Percentiles rank a stretch among this genome's conserved stretches.
Evolutionary conservation across 768 basidiomycete species (phyloP).

Genomic region (Lentinula guzmanii): DNA sequence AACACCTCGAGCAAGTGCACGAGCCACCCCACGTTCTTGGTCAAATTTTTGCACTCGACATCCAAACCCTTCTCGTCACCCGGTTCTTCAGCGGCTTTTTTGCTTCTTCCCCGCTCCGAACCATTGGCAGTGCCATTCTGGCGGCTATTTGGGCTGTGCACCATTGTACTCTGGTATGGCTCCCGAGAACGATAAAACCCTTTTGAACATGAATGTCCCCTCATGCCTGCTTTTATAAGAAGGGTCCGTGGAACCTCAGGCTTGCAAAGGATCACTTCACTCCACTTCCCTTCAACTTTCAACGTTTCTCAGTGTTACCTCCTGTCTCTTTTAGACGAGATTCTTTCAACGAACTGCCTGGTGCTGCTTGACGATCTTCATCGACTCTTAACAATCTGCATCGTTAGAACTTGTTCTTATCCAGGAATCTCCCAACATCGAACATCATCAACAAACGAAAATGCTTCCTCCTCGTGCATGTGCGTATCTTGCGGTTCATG

Average conservation of each 20-base stretch:
- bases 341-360: conserved; percentile 3
- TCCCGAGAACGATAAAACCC: background rate
- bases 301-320: background rate
- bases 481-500: conserved; percentile 20
- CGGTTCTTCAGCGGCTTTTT: no score
- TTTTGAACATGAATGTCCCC: background rate
- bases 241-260: background rate
- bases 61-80: no score
- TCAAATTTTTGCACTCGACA: no score
- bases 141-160: no score
- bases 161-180: background rate
- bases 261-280: background rate
- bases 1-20: background rate
- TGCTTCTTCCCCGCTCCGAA: no score
- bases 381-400: background rate
- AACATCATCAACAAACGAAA: conserved; percentile 5
- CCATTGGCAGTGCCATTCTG: no score
- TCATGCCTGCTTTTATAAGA: background rate
- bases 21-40: no score
- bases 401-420: background rate
- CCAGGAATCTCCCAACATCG: background rate
- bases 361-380: conserved; percentile 8
- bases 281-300: background rate
- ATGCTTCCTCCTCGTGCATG: conserved; percentile 45
- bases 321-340: background rate